Conservation (phyloP, 108 stramenopile species). For the Discostella stelligeroides region DNA sequence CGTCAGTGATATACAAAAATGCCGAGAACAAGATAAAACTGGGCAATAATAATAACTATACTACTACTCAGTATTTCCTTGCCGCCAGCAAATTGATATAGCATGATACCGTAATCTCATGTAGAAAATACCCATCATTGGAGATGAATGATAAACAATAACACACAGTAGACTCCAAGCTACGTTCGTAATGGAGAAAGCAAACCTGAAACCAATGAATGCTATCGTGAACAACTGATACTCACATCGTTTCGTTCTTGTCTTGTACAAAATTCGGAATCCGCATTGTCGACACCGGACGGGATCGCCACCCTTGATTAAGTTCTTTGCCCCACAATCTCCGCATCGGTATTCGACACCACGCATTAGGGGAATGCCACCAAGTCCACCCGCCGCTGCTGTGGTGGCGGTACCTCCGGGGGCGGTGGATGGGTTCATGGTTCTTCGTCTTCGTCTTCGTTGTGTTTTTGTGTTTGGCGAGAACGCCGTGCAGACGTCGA, state of each 20-base stretch:
- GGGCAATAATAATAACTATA: too few species aligned
- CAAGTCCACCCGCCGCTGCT: slow-evolving; percentile 2
- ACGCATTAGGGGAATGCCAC: slow-evolving; percentile 51
- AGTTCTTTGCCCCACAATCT: slow-evolving; percentile 83
- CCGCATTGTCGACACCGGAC: slow-evolving; percentile 97
- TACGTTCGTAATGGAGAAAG: too few species aligned
- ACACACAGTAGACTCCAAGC: not conserved
- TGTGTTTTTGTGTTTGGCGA: not conserved
- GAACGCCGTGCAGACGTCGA: too few species aligned
- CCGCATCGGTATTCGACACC: slow-evolving; percentile 91
- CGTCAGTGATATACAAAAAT: slow-evolving; percentile 21
- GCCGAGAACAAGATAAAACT: not conserved
- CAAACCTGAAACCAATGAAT: not conserved
- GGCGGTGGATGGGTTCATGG: not conserved
- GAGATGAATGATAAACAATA: slow-evolving; percentile 15
- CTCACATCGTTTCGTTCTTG: slow-evolving; percentile 93
- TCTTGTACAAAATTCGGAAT: slow-evolving; percentile 98
- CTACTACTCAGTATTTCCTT: too few species aligned
- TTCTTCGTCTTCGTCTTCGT: not conserved
- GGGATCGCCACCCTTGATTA: slow-evolving; percentile 87
- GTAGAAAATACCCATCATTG: slow-evolving; percentile 49
- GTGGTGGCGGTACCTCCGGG: not conserved
- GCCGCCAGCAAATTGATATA: too few species aligned
- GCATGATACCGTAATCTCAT: slow-evolving; percentile 34
- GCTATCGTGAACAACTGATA: slow-evolving; percentile 10